Conservation (phyloP, 1,139 yeast species). For the Candida sp. region DNA sequence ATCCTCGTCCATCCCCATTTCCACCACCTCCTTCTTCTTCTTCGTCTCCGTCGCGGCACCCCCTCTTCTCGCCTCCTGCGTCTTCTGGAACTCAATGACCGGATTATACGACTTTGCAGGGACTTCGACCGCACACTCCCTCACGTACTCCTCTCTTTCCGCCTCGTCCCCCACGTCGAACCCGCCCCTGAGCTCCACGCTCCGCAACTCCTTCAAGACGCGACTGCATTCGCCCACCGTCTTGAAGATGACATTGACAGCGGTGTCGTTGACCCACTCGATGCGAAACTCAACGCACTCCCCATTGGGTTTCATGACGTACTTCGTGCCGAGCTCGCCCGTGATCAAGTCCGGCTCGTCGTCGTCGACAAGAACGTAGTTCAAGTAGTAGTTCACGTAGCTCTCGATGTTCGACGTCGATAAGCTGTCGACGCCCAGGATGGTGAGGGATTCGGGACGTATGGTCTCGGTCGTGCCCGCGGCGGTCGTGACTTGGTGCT, state of each 20-base stretch:
- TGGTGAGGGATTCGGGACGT: slow-evolving; percentile 54
- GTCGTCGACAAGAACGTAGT: slow-evolving; percentile 28
- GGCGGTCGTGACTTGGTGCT: slow-evolving; percentile 32
- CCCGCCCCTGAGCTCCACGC: slow-evolving; percentile 2
- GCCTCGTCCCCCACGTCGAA: not conserved
- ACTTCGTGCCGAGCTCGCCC: slow-evolving; percentile 9
- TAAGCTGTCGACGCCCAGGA: slow-evolving; percentile 71
- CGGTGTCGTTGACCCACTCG: slow-evolving; percentile 75
- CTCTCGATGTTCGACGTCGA: slow-evolving; percentile 67
- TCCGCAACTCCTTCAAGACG: slow-evolving; percentile 40
- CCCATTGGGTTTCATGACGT: slow-evolving; percentile 30
- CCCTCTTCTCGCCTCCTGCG: slow-evolving; percentile 15
- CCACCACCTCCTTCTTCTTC: not conserved
- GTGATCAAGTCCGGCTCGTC: slow-evolving; percentile 14
- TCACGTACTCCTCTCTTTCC: slow-evolving; percentile 19
- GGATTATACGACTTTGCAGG: slow-evolving; percentile 44
- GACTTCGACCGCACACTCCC: slow-evolving; percentile 34
- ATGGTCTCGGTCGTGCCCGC: slow-evolving; percentile 33
- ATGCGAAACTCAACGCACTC: slow-evolving; percentile 45
- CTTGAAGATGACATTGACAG: slow-evolving; percentile 58
- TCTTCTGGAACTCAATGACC: slow-evolving; percentile 39
- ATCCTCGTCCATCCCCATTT: slow-evolving; percentile 42
- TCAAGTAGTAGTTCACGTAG: slow-evolving; percentile 55
- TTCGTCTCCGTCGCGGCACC: not conserved
- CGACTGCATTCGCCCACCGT: slow-evolving; percentile 45